A percentile compares a stretch with the other conserved stretches of the same genome.
Conservation (phyloP, 192 early-diverging fungal genomes). For the Rhizophagus prolifer region DNA sequence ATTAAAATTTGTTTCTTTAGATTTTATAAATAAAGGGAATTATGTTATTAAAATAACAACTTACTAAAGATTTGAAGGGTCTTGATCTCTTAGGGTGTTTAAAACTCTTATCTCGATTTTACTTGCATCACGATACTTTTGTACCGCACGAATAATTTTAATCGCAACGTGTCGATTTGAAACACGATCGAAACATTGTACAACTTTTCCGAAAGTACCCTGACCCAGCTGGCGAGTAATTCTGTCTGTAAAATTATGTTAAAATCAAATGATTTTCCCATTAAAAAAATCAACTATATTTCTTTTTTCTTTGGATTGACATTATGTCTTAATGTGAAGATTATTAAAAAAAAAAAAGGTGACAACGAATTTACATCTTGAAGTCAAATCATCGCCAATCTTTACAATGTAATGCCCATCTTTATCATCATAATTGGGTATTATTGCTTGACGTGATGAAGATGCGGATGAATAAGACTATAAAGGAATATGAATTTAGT, state of each 20-base stretch:
- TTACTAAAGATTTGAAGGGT: constrained; percentile 81
- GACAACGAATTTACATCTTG: constrained; percentile 61
- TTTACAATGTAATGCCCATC: constrained; percentile 92
- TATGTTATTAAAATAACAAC: constrained; percentile 18
- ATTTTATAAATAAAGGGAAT: background rate
- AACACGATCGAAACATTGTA: constrained; percentile 77
- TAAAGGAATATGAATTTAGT: too few species aligned
- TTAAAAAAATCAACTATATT: background rate
- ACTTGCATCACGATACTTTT: constrained; percentile 94
- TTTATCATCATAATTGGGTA: constrained; percentile 75
- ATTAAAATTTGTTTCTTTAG: background rate
- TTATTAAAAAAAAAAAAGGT: background rate
- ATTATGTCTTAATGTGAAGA: too few species aligned
- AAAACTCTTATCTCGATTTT: constrained; percentile 88
- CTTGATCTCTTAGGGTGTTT: constrained; percentile 71
- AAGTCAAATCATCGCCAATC: constrained; percentile 68
- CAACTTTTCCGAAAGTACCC: constrained; percentile 98
- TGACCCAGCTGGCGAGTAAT: constrained; percentile 88
- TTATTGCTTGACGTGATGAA: constrained; percentile 25
- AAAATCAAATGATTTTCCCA: background rate
- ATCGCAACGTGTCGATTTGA: constrained; percentile 68
- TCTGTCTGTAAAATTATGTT: constrained; percentile 52
- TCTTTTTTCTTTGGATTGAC: too few species aligned
- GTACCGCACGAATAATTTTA: constrained; percentile 91
- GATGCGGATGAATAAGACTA: constrained; percentile 17